Evolutionary conservation across 2,329 filamentous ascomycete genomes (phyloP).

Genomic region (Acrocalymma vagum): DNA sequence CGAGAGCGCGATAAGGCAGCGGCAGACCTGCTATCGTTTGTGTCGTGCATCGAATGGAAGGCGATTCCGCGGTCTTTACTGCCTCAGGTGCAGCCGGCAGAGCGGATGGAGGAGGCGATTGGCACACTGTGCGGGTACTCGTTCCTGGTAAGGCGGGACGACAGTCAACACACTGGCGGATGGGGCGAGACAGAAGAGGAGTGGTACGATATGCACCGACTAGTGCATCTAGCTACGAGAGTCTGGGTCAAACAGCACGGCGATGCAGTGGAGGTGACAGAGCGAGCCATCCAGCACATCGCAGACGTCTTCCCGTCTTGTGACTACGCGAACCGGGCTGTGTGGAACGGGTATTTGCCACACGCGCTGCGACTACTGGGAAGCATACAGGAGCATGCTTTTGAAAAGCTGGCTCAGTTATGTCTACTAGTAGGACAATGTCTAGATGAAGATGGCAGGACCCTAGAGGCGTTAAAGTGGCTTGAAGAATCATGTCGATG

Average conservation of each 20-base stretch:
- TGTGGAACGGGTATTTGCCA: constrained; percentile 9
- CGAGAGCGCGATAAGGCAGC: constrained; percentile 32
- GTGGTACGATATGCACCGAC: constrained; percentile 11
- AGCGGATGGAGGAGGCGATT: constrained; percentile 1
- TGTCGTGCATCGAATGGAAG: constrained; percentile 4
- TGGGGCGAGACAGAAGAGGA: not conserved
- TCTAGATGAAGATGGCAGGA: constrained; percentile 7
- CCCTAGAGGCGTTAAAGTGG: constrained; percentile 7
- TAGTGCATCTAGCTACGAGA: constrained; percentile 10
- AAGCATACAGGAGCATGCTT: not conserved
- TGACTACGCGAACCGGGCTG: constrained; percentile 1
- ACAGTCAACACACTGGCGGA: not conserved
- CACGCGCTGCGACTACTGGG: constrained; percentile 6
- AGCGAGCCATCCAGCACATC: constrained; percentile 6
- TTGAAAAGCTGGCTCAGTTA: constrained; percentile 1
- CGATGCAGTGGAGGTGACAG: constrained; percentile 3
- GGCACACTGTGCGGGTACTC: constrained; percentile 11
- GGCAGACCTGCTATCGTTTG: constrained; percentile 36
- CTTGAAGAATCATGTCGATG: constrained; percentile 4
- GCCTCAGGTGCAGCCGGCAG: not conserved
- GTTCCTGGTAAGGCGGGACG: constrained; percentile 7
- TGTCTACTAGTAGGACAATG: constrained; percentile 2
- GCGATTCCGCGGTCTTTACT: constrained; percentile 6
- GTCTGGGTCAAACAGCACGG: constrained; percentile 5
- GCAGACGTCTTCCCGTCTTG: constrained; percentile 8